phyloP scores from a whole-genome alignment of 1,139 yeast genomes.

The Candida freyschussii region DNA sequence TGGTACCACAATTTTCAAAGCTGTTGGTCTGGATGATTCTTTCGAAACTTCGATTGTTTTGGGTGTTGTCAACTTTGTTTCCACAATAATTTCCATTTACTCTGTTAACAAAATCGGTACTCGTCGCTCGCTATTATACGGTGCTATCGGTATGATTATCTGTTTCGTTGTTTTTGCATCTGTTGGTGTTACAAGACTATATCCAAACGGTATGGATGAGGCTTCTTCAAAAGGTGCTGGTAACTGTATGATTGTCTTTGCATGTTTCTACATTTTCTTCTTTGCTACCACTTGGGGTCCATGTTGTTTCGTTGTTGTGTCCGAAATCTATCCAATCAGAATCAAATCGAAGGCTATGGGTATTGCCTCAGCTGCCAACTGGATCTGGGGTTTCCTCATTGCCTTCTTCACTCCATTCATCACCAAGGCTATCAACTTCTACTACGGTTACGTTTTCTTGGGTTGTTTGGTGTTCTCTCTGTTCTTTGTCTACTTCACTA shows the following conservation, averaged over 20 bases:
- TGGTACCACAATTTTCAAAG: slow-evolving; percentile 71
- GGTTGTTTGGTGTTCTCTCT: slow-evolving; percentile 60
- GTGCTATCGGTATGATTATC: slow-evolving; percentile 59
- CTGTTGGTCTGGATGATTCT: slow-evolving; percentile 71
- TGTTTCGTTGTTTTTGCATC: slow-evolving; percentile 65
- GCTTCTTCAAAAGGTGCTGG: slow-evolving; percentile 49
- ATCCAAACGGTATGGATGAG: slow-evolving; percentile 43
- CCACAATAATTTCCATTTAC: slow-evolving; percentile 65
- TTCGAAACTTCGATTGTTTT: slow-evolving; percentile 72
- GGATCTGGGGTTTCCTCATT: slow-evolving; percentile 76
- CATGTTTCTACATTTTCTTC: slow-evolving; percentile 69
- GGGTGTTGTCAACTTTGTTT: slow-evolving; percentile 73
- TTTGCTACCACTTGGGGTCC: slow-evolving; percentile 89
- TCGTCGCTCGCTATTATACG: slow-evolving; percentile 58
- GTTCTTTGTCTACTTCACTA: slow-evolving; percentile 61
- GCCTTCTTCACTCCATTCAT: slow-evolving; percentile 77
- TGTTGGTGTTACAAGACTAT: slow-evolving; percentile 61
- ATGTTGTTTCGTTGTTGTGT: slow-evolving; percentile 64
- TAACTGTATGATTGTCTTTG: slow-evolving; percentile 71
- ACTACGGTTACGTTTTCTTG: slow-evolving; percentile 73
- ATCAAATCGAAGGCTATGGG: slow-evolving; percentile 78
- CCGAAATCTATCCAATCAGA: slow-evolving; percentile 77
- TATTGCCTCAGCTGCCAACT: slow-evolving; percentile 65
- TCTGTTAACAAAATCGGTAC: slow-evolving; percentile 69
- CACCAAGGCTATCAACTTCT: slow-evolving; percentile 47